Evolutionary conservation across 1,284 basidiomycete genomes (phyloP).

Genomic region (Pholiota adiposa): DNA sequence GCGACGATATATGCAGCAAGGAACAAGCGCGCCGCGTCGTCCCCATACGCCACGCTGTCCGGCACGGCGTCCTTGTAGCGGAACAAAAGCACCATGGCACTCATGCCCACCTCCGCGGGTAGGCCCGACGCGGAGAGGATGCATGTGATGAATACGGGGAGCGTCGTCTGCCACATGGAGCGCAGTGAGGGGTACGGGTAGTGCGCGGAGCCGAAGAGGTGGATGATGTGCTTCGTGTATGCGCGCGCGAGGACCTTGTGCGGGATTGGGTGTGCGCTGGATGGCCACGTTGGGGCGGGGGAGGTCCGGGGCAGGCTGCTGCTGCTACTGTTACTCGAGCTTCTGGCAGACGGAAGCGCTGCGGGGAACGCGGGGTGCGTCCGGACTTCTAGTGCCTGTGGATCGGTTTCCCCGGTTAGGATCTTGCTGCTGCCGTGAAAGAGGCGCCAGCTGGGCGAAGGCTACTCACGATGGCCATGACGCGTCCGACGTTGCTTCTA

Average conservation of each 20-base stretch:
- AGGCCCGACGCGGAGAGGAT: slow-evolving; percentile 13
- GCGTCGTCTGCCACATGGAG: slow-evolving; percentile 12
- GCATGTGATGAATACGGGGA: slow-evolving; percentile 13
- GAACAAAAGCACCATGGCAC: slow-evolving; percentile 16
- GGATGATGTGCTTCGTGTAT: slow-evolving; percentile 16
- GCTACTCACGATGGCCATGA: neutral
- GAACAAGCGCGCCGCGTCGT: slow-evolving; percentile 18
- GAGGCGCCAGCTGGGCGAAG: neutral
- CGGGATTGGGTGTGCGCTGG: neutral
- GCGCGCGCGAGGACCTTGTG: slow-evolving; percentile 1
- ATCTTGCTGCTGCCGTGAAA: neutral
- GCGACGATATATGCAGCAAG: slow-evolving; percentile 18
- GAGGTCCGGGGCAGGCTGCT: no score
- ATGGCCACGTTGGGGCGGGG: no score
- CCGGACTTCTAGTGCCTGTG: neutral
- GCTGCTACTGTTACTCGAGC: no score
- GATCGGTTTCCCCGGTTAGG: neutral
- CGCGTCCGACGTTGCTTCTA: neutral
- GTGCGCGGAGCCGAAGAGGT: slow-evolving; percentile 16
- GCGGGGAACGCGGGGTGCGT: neutral
- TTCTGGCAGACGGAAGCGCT: neutral
- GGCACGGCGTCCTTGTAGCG: slow-evolving; percentile 15
- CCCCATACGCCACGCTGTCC: slow-evolving; percentile 15
- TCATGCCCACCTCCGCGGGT: slow-evolving; percentile 4
- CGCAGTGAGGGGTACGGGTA: slow-evolving; percentile 9